These are phyloP conservation scores for Typha latifolia DNA, from an alignment of 176 grass and related monocot genomes.

Conservation along the genomic window DNA sequence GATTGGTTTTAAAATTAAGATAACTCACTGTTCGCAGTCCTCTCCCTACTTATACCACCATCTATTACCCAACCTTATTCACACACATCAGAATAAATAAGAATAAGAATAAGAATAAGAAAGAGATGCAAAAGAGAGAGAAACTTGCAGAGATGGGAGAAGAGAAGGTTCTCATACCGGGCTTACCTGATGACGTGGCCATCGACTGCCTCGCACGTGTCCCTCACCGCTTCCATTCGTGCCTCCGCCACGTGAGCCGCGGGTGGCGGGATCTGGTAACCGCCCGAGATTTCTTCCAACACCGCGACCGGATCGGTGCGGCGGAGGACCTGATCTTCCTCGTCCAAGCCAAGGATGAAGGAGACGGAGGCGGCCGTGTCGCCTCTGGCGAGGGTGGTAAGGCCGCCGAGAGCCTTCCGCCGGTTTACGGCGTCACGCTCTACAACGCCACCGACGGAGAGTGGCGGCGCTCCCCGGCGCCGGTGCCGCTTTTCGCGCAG, in stretches of 20 bases:
- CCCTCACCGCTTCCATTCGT: constrained; percentile 25
- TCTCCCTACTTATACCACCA: constrained; percentile 29
- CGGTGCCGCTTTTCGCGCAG: constrained; percentile 49
- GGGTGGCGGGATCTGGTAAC: constrained; percentile 29
- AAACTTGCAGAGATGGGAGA: neutral
- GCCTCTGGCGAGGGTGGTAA: neutral
- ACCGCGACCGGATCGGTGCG: constrained; percentile 15
- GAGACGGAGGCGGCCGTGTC: neutral
- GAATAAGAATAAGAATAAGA: constrained; percentile 1
- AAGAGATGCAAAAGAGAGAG: constrained; percentile 6
- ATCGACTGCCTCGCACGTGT: constrained; percentile 51
- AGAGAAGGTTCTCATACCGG: constrained; percentile 28
- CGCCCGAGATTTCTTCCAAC: constrained; percentile 11
- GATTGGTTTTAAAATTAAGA: too few species aligned
- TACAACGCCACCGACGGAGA: constrained; percentile 37
- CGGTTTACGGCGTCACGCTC: constrained; percentile 19
- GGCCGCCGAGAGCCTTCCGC: constrained; percentile 18
- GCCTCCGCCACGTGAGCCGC: constrained; percentile 27
- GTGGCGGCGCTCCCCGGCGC: constrained; percentile 31
- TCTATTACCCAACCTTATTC: neutral
- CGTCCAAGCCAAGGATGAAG: constrained; percentile 27
- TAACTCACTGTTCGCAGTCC: neutral
- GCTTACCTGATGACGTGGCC: constrained; percentile 45
- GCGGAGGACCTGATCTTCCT: constrained; percentile 50
- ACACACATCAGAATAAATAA: neutral